Evolutionary conservation across 768 basidiomycete genomes (phyloP), one percentile per base, ranked within the genome.

Genomic region (Agrocybe pediades): DNA sequence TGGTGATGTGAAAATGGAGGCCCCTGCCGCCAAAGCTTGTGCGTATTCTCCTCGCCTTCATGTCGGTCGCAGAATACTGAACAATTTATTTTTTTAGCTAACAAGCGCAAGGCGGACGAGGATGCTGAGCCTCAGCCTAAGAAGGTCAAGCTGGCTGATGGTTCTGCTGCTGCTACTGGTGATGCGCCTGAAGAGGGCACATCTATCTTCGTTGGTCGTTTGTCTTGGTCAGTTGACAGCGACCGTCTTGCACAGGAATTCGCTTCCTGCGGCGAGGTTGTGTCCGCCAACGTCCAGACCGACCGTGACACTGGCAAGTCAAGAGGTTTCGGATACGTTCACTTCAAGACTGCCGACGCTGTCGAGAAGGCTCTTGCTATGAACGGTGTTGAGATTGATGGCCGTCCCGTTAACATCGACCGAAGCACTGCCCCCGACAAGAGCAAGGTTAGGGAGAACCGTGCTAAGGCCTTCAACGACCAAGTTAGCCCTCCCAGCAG

Each of bases 161-260:
- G 77, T 52, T 74, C 79, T 41, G 78, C 78, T 41, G 74, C 74
- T 17, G 63, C 79, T n/a, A 66, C 67, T 24, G 65, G 55, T 20
- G 71, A 71, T 25, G 70, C 70, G 15, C 66, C 69, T 19, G 75
- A 74, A 58, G 79, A 85, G 53, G 75, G 77, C 15, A 86, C 78
- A 63, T 86, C 88, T 33, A 81, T 98, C 62, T 98, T 95, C 65
- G 93, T 99, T 60, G 96, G 96, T 50, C 82, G 83, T 54, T 81
- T 99, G 41, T 95, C 93, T 11, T 99, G 95, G 95, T 92, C 90
- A 68, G 89, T 98, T 57, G 96, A 98, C 76, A 90, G 92, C 68
- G 96, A 98, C 71, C 91, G 93, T 80, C 86, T 98, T 57, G 84
- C 88, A 45, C 81, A 87, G 69, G 96, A 98, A 71, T 98, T 99